These are phyloP conservation scores for Pholiota molesta DNA, from an alignment of 768 basidiomycete species.

Conservation along the genomic window DNA sequence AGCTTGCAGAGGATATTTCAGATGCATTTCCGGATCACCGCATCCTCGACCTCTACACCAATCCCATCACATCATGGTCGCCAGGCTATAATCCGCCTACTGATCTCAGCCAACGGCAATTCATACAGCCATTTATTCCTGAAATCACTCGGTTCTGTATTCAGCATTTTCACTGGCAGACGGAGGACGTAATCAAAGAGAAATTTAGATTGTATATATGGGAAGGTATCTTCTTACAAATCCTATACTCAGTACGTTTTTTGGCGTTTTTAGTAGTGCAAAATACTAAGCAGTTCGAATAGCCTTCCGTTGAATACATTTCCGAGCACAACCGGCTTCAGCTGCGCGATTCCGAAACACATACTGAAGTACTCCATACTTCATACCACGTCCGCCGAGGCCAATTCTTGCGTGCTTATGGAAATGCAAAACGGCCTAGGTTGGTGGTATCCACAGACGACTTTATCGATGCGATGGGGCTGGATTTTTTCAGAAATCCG, in stretches of 20 bases:
- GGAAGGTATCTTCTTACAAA: slow-evolving; percentile 6
- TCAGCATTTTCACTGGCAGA: not conserved
- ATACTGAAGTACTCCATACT: no score
- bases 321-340: no score
- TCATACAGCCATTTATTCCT: not conserved
- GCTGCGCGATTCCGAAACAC: no score
- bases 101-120: no score
- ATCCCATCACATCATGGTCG: not conserved
- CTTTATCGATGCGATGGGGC: no score
- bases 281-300: no score
- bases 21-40: not conserved
- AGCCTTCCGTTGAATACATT: no score
- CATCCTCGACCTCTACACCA: not conserved
- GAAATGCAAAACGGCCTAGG: no score
- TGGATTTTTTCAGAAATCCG: no score
- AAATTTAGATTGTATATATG: not conserved
- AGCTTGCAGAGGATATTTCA: not conserved
- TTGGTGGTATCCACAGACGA: no score
- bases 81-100: not conserved
- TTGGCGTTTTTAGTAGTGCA: not conserved
- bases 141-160: not conserved
- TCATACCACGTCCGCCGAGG: no score
- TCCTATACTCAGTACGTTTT: slow-evolving; percentile 1
- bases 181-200: not conserved
- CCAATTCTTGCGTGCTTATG: no score